Base-by-base conservation (phyloP, 2,329 filamentous ascomycete species). In the Venturia oleaginea region DNA sequence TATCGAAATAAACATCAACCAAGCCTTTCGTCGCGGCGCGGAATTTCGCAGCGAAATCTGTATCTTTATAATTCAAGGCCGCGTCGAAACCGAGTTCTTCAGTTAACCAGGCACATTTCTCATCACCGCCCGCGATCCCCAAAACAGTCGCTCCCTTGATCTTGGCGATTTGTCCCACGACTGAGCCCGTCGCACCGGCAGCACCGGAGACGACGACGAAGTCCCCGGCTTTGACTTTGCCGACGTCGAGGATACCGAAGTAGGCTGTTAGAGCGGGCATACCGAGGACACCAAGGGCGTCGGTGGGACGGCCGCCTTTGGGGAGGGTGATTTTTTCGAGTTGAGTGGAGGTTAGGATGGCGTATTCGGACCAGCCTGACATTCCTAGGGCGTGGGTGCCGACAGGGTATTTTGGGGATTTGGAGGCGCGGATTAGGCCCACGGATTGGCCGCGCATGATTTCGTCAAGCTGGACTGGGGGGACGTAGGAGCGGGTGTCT, bases 161-260 rank as follows among this genome's bases (percentile, higher is more conserved):
- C 78, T 90, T 91, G 22, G 88, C 88, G 68, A 92, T 90, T 76
- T 93, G 90, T 0, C 88, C 89, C 0, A 85, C 89, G 1, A 92
- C 84, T 70, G 83, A 88, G 1, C 90, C 90, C 0, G 90, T 92
- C 0, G 89, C 90, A 2, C 90, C 90, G 0, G 90, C 90, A 1
- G 90, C 90, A 7, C 88, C 89, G 10, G 85, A 89, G 0, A 93
- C 87, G 8, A 92, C 88, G 1, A 93, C 89, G 4, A 88, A 86
- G 68, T 92, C 88, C 4, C 88, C 88, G 0, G 82, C 74, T 73
- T 87, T 85, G 48, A 88, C 84, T 64, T 87, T 77, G 2, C 84
- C 89, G 57, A 92, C 83, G 64, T 88, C 82, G 37, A 84, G 74
- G 72, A 92, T 84, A 24, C 90, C 89, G 67, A 90, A 89, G 76